These are phyloP conservation scores for Debaryomyces maramus DNA, from an alignment of 805 yeast species.

Conservation along the genomic window DNA sequence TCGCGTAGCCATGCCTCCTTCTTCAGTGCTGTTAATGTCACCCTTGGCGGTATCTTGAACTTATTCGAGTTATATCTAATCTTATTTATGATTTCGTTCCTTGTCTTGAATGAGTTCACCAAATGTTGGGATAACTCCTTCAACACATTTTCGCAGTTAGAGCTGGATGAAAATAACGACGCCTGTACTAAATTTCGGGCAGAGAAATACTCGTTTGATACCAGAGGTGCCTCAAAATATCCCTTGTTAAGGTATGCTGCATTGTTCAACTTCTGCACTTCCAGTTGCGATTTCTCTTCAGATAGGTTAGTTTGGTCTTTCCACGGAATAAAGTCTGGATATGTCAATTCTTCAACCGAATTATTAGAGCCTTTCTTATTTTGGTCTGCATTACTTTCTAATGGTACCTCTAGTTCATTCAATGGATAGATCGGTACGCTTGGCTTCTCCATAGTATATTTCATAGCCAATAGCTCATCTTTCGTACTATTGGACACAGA, in stretches of 20 bases:
- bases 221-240: constrained; percentile 59
- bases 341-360: constrained; percentile 23
- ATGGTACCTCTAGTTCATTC: constrained; percentile 17
- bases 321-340: constrained; percentile 79
- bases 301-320: constrained; percentile 44
- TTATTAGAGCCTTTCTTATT: not conserved
- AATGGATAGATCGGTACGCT: constrained; percentile 33
- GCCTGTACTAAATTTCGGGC: constrained; percentile 62
- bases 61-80: constrained; percentile 32
- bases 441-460: constrained; percentile 38
- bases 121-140: constrained; percentile 40
- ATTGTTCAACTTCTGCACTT: constrained; percentile 52
- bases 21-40: constrained; percentile 84
- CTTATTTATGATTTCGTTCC: constrained; percentile 43
- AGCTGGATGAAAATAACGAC: constrained; percentile 37
- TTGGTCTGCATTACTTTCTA: constrained; percentile 2
- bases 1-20: constrained; percentile 84
- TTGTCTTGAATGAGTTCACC: constrained; percentile 34
- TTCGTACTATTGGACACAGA: constrained; percentile 21
- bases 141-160: constrained; percentile 34
- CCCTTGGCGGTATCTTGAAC: constrained; percentile 83
- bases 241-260: constrained; percentile 65
- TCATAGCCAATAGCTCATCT: constrained; percentile 36
- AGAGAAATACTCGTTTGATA: constrained; percentile 65
- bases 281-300: constrained; percentile 33